Evolutionary conservation across 2,329 filamentous ascomycete genomes (phyloP), one percentile per base, ranked within the genome.

Genomic region (Hypocreales sp.): DNA sequence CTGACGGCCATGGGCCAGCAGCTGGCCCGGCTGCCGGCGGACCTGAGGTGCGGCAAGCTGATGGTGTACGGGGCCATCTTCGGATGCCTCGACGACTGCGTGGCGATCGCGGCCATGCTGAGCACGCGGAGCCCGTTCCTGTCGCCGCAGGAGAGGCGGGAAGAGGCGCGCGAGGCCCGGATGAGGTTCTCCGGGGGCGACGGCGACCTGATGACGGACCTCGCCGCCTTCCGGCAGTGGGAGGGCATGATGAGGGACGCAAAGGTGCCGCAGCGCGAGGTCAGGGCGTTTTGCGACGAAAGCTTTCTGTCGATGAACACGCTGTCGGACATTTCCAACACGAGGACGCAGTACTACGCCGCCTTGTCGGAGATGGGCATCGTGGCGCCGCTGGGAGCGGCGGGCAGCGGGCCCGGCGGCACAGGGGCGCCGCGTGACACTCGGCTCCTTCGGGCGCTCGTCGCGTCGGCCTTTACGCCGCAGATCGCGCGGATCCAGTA

Each of bases 51-150:
- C 48, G 83, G 81, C 24, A 98, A 98, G 53, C 65, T 98, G 19
- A 83, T 98, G 66, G 81, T 98, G 4, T 93, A 92, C 45, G 90
- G 90, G 5, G 79, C 83, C 11, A 84, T 92, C 31, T 95, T 98
- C 44, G 81, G 81, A 19, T 95, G 87, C 44, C 65, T 95, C 6
- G 83, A 93, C 42, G 74, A 87, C 28, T 84, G 79, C 38, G 66
- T 95, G 30, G 84, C 79, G 3, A 86, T 95, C 35, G 82, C 90
- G 2, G 79, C 86, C 7, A 90, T 95, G 22, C 64, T 98, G n/a
- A 94, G 84, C 30, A 78, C 81, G 16, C 77, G 75, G 42, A 83
- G 76, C 35, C 87, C 90, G 0, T 98, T 98, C 46, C 53, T 92
- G 4, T 79, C 79, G 1, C 86, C 87, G 0, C 71, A 76, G 12